Evolutionary conservation across 2,329 filamentous ascomycete species (phyloP), one percentile per base, ranked within the genome.

Genomic region (Neopestalotiopsis sp.): DNA sequence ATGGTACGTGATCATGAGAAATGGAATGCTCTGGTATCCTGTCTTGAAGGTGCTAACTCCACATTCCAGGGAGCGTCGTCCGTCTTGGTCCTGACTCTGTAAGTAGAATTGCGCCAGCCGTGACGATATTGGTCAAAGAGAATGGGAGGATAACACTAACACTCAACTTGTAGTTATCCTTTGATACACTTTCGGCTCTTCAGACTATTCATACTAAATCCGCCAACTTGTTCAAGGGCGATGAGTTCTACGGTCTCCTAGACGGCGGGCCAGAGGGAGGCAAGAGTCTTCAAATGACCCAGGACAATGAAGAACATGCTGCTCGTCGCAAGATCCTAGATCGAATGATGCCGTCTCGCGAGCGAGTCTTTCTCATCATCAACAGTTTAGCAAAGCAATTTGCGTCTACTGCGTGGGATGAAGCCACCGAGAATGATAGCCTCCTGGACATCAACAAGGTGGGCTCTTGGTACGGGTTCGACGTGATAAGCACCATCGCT

Each of bases 191-290:
- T 30, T 67, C 65, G 38, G 65, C 65, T 38, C 65, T 67, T 24
- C 57, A 61, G 30, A 67, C 65, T 20, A 67, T 67, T 24, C 65
- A 67, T 17, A 56, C 57, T 12, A 67, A 67, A 32, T 58, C 56
- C 56, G 65, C 65, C 34, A 58, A 58, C 34, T 53, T 67, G 24
- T 67, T 67, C 56, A 67, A 67, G 38, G 65, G 65, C 65, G 65
- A 67, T 34, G 65, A 67, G 65, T 67, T 67, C 56, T 67, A 67
- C 34, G 65, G 65, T 14, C 65, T 67, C 14, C 56, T 67, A 9
- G 65, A 67, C 32, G 65, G 65, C 53, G 65, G 65, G 38, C 28
- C 65, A 20, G 65, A 67, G 14, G 65, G 65, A 5, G 65, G 65
- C n/a, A 34, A 45, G 38, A 67, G 65, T 56, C 9, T 67, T 14